phyloP scores from a whole-genome alignment of 2,329 filamentous ascomycete species.

The Phoma herbarum region DNA sequence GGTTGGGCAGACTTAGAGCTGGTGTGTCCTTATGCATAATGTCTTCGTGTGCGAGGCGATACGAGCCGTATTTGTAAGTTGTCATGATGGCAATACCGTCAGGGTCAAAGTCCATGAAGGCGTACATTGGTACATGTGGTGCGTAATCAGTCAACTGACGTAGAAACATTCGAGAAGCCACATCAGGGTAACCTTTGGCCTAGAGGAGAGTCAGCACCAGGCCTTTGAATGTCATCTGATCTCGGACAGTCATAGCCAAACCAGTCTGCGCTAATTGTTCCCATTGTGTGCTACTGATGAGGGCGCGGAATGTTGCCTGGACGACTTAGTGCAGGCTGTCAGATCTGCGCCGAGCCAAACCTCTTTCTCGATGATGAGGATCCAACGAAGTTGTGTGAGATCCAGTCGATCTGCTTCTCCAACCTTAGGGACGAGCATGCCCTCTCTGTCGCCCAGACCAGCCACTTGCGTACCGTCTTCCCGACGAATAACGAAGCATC shows the following conservation, averaged over 20 bases:
- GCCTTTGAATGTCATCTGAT: not conserved
- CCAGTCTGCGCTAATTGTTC: conserved; percentile 62
- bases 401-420: conserved; percentile 61
- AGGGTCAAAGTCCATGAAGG: conserved; percentile 78
- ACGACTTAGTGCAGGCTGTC: conserved; percentile 25
- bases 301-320: conserved; percentile 77
- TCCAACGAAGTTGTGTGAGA: conserved; percentile 64
- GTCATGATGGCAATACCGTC: conserved; percentile 77
- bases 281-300: conserved; percentile 68
- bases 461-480: conserved; percentile 55
- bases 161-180: conserved; percentile 73
- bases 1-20: conserved; percentile 53
- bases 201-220: conserved; percentile 45
- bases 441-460: conserved; percentile 59
- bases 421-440: conserved; percentile 67
- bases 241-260: conserved; percentile 71
- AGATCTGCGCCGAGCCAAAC: conserved; percentile 50
- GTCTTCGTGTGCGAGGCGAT: conserved; percentile 67
- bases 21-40: conserved; percentile 49
- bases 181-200: conserved; percentile 85
- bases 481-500: conserved; percentile 61
- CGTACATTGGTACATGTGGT: conserved; percentile 62
- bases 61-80: conserved; percentile 77
- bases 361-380: conserved; percentile 83
- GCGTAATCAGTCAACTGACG: conserved; percentile 51